Base-by-base conservation (phyloP, 805 yeast genomes). In the Saturnispora dispora region DNA sequence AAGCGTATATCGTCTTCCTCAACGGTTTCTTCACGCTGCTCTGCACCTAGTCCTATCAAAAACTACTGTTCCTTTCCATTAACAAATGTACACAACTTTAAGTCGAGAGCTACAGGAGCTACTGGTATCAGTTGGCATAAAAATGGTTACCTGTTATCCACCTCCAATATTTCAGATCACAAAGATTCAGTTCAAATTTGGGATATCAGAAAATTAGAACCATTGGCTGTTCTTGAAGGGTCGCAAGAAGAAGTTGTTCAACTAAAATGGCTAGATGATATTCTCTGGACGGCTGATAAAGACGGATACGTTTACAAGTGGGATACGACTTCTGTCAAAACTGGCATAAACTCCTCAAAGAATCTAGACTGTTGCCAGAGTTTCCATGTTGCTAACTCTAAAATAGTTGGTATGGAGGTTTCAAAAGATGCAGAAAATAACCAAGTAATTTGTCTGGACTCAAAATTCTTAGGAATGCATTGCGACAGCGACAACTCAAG, bases 291-390 rank as follows among this genome's bases (percentile, higher is more conserved):
- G 1, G 81, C 85, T 7, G 78, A 84, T 2, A 67, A 71, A 46
- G 88, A 84, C 59, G 89, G 89, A 4, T 76, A 73, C 50, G 75
- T 85, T n/a, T 71, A 82, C 10, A 80, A 79, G 53, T 84, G 90
- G 90, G 52, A 54, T 15, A 2, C 57, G 11, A 47, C 50, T 15
- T 53, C 52, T 5, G 7, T 58, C 25, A 36, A 52, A 17, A 18
- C 15, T 18, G 17, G 45, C 17, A n/a, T 32, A 6, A 37, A 37
- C 13, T 18, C 22, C 9, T 37, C 41, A 37, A 37, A 37, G 25
- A 9, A 37, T 9, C 5, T 20, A 10, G 11, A 18, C 22, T 36
- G 20, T 17, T 37, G 41, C 22, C 41, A 37, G 2, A 45, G 40
- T 17, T 40, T 28, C 3, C 52, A 50, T 33, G 47, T 53, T 1